phyloP scores from a whole-genome alignment of 208 protist genomes.

The Leishmania major region DNA sequence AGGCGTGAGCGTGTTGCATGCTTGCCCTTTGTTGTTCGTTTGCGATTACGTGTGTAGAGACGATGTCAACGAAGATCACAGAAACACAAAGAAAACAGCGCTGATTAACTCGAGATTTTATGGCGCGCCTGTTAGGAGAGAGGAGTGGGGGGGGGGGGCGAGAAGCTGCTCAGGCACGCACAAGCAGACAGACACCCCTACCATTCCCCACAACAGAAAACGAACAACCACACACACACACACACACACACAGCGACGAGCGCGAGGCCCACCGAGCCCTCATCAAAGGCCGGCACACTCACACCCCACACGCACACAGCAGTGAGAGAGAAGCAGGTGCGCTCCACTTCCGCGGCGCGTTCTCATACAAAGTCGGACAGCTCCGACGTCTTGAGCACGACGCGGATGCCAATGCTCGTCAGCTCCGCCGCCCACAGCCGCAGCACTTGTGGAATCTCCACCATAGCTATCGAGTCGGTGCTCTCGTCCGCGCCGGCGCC shows the following conservation, averaged over 20 bases:
- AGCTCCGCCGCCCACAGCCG: conserved; percentile 89
- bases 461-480: conserved; percentile 84
- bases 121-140: too few relatives aligned
- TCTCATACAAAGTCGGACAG: conserved; percentile 27
- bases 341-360: not conserved
- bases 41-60: not conserved
- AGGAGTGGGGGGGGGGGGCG: too few relatives aligned
- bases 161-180: not conserved
- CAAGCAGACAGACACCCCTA: not conserved
- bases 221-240: not conserved
- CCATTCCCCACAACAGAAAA: not conserved
- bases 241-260: not conserved
- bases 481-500: conserved; percentile 75
- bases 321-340: not conserved
- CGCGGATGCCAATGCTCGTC: conserved; percentile 87
- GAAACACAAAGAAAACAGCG: conserved; percentile 1
- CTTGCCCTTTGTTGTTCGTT: not conserved
- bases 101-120: conserved; percentile 7
- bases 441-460: conserved; percentile 92
- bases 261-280: not conserved
- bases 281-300: not conserved
- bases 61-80: conserved; percentile 4
- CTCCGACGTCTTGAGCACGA: conserved; percentile 73
- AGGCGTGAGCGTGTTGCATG: not conserved
- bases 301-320: not conserved